These are phyloP conservation scores for Neurospora cerealis DNA, from an alignment of 495 filamentous ascomycete species.

Conservation along the genomic window DNA sequence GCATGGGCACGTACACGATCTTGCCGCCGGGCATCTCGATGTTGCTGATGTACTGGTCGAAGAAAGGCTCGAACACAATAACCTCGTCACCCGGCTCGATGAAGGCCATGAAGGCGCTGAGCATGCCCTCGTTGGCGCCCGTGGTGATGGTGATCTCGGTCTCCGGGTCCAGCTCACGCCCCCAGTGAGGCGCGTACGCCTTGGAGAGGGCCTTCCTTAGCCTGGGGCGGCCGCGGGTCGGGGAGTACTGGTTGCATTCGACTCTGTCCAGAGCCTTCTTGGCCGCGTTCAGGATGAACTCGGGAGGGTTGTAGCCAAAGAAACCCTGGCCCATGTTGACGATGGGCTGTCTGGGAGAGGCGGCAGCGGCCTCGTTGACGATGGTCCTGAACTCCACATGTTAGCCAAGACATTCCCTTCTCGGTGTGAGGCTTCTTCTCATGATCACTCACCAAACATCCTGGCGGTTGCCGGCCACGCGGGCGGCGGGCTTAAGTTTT, in stretches of 20 bases:
- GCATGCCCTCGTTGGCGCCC: constrained; percentile 93
- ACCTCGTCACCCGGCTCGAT: constrained; percentile 92
- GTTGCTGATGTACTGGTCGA: constrained; percentile 97
- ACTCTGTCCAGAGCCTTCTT: constrained; percentile 84
- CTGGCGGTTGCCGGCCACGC: constrained; percentile 73
- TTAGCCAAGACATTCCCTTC: neutral
- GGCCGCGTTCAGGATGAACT: constrained; percentile 84
- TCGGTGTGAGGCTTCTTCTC: neutral
- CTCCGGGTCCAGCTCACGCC: constrained; percentile 67
- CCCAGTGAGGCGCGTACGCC: constrained; percentile 81
- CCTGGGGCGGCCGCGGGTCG: constrained; percentile 83
- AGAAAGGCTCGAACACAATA: constrained; percentile 97
- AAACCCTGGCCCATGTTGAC: constrained; percentile 97
- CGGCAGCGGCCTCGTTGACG: constrained; percentile 80
- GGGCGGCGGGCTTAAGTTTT: constrained; percentile 55
- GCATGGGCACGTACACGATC: constrained; percentile 86
- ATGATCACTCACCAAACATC: constrained; percentile 73
- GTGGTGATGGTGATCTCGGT: constrained; percentile 93
- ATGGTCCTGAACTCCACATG: constrained; percentile 54
- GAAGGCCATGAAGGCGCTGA: constrained; percentile 95
- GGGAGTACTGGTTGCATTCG: constrained; percentile 97
- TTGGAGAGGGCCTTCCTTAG: constrained; percentile 85
- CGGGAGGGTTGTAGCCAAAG: constrained; percentile 93
- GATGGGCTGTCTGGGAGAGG: constrained; percentile 82
- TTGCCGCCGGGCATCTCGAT: constrained; percentile 96